Percentiles rank a stretch among this genome's conserved stretches.
phyloP scores from a whole-genome alignment of 345 rosid species.

The Brassica carinata region DNA sequence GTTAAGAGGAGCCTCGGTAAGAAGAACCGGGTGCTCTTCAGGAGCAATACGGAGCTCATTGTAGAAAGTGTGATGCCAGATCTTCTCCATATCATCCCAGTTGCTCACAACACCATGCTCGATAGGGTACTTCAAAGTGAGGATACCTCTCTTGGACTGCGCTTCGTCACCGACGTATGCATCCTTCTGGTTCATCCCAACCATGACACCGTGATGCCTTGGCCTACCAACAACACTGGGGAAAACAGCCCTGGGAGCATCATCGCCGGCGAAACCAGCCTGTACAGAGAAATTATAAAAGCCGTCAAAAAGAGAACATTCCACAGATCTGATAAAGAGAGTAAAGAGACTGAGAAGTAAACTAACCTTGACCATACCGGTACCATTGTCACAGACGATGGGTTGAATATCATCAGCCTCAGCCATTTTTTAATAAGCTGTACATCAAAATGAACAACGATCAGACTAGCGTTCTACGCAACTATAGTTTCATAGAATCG shows the following conservation, averaged over 20 bases:
- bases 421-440: conserved; percentile 42
- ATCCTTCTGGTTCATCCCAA: conserved; percentile 70
- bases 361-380: conserved; percentile 48
- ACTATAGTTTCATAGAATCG: not conserved
- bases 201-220: conserved; percentile 70
- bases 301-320: not conserved
- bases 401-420: conserved; percentile 51
- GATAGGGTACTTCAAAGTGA: conserved; percentile 63
- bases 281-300: conserved; percentile 10
- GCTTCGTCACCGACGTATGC: conserved; percentile 72
- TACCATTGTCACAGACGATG: conserved; percentile 50
- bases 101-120: conserved; percentile 76
- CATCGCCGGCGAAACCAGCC: conserved; percentile 70
- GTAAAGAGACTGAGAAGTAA: not conserved
- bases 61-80: conserved; percentile 72
- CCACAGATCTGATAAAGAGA: not conserved
- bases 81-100: conserved; percentile 71
- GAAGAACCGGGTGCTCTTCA: conserved; percentile 64
- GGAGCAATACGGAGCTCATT: conserved; percentile 65
- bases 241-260: conserved; percentile 67
- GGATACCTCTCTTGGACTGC: conserved; percentile 68
- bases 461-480: not conserved
- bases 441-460: not conserved
- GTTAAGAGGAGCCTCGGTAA: conserved; percentile 67
- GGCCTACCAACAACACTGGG: conserved; percentile 74